Evolutionary conservation across 441 rosid genomes (phyloP).

Genomic region (Breynia disticha): DNA sequence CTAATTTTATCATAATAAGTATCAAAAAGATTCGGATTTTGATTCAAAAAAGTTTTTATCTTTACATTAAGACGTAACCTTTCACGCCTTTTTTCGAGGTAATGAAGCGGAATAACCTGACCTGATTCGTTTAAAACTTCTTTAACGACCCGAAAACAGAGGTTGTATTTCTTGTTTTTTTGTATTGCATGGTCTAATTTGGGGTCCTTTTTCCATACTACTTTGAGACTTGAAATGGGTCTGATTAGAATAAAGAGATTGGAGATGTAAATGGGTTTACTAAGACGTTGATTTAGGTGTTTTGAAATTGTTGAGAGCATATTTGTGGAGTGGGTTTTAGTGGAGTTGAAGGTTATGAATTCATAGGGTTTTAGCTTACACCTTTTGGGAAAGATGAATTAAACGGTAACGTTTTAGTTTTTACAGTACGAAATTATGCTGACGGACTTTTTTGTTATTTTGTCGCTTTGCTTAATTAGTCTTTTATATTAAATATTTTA

Average conservation of each 20-base stretch:
- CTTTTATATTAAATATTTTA: no score
- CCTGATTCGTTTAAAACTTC: slow-evolving; percentile 75
- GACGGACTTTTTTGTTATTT: no score
- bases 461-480: no score
- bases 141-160: slow-evolving; percentile 54
- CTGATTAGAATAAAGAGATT: slow-evolving; percentile 9
- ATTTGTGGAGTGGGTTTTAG: neutral
- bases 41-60: slow-evolving; percentile 38
- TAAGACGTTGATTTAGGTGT: neutral
- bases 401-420: slow-evolving; percentile 7
- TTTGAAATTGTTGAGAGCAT: neutral
- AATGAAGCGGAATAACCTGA: slow-evolving; percentile 57
- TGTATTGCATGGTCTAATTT: slow-evolving; percentile 58
- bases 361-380: neutral
- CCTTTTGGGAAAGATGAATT: neutral
- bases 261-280: slow-evolving; percentile 4
- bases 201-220: slow-evolving; percentile 63
- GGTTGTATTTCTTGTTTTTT: slow-evolving; percentile 50
- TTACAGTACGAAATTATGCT: no score
- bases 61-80: slow-evolving; percentile 44
- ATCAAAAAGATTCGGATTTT: slow-evolving; percentile 48
- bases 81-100: slow-evolving; percentile 71
- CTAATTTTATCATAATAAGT: slow-evolving; percentile 50
- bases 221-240: slow-evolving; percentile 61
- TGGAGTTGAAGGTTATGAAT: neutral